Conservation (phyloP, 192 early-diverging fungal genomes). For the Podila verticillata region DNA sequence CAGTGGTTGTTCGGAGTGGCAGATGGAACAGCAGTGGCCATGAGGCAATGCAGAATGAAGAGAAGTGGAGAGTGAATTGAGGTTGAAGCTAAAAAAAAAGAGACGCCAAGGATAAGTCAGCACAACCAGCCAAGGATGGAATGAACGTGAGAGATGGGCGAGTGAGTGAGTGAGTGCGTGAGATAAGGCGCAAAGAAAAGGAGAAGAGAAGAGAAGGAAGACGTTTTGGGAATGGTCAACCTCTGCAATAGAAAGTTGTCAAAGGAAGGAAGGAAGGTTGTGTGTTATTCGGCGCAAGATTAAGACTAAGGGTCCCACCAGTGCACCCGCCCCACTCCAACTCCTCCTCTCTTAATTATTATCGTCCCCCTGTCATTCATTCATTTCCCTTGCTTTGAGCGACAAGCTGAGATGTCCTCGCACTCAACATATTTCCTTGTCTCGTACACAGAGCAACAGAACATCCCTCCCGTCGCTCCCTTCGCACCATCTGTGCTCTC, state of each 20-base stretch:
- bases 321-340: too few relatives aligned
- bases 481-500: too few relatives aligned
- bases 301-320: too few relatives aligned
- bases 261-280: background rate
- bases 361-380: background rate
- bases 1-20: background rate
- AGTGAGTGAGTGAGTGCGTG: background rate
- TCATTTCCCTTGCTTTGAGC: background rate
- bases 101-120: too few relatives aligned
- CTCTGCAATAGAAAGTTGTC: too few relatives aligned
- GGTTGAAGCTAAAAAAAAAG: background rate
- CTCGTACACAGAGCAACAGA: too few relatives aligned
- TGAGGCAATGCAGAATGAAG: background rate
- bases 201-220: background rate
- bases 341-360: background rate
- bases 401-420: too few relatives aligned
- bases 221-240: too few relatives aligned
- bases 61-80: background rate
- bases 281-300: too few relatives aligned
- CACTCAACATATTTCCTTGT: too few relatives aligned
- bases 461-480: too few relatives aligned
- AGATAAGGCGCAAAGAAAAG: background rate
- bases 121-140: background rate
- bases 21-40: background rate
- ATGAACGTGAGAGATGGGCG: background rate